Evolutionary conservation across 2,329 filamentous ascomycete species (phyloP), one percentile per base, ranked within the genome.

Genomic region (Colletotrichum noveboracense): DNA sequence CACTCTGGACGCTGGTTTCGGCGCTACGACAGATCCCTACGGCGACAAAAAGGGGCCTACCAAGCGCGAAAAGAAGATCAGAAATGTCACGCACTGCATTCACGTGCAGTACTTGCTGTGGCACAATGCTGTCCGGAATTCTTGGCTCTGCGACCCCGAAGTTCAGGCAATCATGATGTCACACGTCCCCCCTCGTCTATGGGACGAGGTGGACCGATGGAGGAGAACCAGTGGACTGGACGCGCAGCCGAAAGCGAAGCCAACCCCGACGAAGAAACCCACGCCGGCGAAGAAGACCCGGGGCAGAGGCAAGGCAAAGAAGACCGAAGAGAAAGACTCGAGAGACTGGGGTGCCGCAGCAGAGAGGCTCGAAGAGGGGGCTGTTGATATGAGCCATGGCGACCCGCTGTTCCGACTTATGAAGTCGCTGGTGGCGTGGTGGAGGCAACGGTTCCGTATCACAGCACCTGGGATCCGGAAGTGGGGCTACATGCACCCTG

Each of bases 81-180:
- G 97, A 30, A 90, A 93, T 38, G 89, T 93, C 5, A 96, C 95
- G 1, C 97, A 99, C 84, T 94, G 95, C 79, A 89, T 98, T 79
- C 97, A 99, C 84, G 96, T 98, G 3, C 93, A 97, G 82, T 91
- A 93, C 68, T 87, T 99, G 18, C 89, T 99, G 75, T 98, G 94
- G 89, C 96, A 98, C 82, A 98, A 98, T 81, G 91, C 95, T 1
- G 85, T 97, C 16, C 92, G 95, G 56, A 98, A 98, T 82, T 88
- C 91, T 0, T 98, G 96, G 93, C 86, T 96, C 24, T 95, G 95
- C 79, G 94, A 98, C 79, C 83, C 89, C 5, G 91, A 94, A 77
- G 88, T 97, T 1, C 95, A 97, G 77, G 91, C 92, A 13, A 94
- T 93, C 18, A 88, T 98, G 81, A 88, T 97, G 6, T 91, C 92